Conservation (phyloP, 306 rosid species). For the Luffa acutangula region DNA sequence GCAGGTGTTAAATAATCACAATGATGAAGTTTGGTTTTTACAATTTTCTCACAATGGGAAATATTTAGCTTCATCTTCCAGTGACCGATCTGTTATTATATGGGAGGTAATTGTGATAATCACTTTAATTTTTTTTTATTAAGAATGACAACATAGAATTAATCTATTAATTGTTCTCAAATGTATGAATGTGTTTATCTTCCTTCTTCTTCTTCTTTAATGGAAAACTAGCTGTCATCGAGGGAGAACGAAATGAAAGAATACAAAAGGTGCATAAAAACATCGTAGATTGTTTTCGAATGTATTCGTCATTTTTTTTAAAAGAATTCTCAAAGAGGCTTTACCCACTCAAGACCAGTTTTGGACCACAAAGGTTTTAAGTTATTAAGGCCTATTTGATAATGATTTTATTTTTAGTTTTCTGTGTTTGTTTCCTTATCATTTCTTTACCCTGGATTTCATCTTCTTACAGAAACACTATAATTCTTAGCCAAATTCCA, state of each 20-base stretch:
- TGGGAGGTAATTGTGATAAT: constrained; percentile 68
- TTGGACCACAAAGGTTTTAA: not conserved
- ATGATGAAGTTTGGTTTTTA: constrained; percentile 87
- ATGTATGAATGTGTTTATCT: not conserved
- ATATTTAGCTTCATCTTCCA: constrained; percentile 89
- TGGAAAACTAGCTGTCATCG: not conserved
- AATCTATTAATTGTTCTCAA: not conserved
- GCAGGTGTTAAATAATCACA: constrained; percentile 70
- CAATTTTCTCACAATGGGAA: constrained; percentile 88
- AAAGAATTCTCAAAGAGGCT: not conserved
- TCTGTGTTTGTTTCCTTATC: too few species aligned
- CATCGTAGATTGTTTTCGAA: not conserved
- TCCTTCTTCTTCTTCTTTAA: too few species aligned
- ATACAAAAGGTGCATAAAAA: not conserved
- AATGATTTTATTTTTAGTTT: too few species aligned
- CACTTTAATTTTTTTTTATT: not conserved
- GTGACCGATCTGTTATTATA: constrained; percentile 70
- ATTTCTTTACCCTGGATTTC: too few species aligned
- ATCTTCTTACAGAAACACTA: too few species aligned
- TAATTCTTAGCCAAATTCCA: too few species aligned
- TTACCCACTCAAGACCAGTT: not conserved
- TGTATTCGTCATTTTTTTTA: not conserved
- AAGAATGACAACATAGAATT: not conserved
- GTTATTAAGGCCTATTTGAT: not conserved
- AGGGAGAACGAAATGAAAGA: not conserved